phyloP scores from a whole-genome alignment of 1,284 basidiomycete genomes.

The Puccinia polysora region DNA sequence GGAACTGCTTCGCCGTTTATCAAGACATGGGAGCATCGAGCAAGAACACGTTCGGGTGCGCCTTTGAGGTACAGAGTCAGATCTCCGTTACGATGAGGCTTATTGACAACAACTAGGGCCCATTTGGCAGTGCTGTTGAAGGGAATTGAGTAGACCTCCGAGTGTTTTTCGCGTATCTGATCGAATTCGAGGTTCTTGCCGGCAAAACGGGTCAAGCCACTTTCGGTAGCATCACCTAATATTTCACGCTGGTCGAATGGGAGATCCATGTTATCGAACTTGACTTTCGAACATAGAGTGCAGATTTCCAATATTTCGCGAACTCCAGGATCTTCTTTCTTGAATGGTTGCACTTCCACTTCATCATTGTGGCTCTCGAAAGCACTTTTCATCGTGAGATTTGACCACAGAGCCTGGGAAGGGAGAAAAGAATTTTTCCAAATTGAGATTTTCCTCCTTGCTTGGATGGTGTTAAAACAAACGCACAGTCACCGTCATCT shows the following conservation, averaged over 20 bases:
- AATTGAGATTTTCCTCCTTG: background rate
- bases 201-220: constrained; percentile 64
- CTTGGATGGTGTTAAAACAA: no score
- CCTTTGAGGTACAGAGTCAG: constrained; percentile 56
- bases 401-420: constrained; percentile 52
- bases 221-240: constrained; percentile 67
- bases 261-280: constrained; percentile 64
- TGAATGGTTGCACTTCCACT: constrained; percentile 58
- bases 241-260: constrained; percentile 64
- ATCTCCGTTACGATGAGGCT: background rate
- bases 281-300: constrained; percentile 64
- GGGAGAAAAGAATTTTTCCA: constrained; percentile 60
- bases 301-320: constrained; percentile 63
- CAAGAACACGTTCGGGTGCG: constrained; percentile 64
- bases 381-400: constrained; percentile 22
- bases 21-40: constrained; percentile 62
- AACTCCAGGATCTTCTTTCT: constrained; percentile 61
- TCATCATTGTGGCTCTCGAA: constrained; percentile 64
- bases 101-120: constrained; percentile 63
- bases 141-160: constrained; percentile 65
- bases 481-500: constrained; percentile 61
- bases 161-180: constrained; percentile 57
- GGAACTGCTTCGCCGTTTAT: constrained; percentile 58
- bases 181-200: constrained; percentile 60
- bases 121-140: constrained; percentile 70